phyloP scores from a whole-genome alignment of 1,139 yeast genomes.

The Yamadazyma jaroonii region DNA sequence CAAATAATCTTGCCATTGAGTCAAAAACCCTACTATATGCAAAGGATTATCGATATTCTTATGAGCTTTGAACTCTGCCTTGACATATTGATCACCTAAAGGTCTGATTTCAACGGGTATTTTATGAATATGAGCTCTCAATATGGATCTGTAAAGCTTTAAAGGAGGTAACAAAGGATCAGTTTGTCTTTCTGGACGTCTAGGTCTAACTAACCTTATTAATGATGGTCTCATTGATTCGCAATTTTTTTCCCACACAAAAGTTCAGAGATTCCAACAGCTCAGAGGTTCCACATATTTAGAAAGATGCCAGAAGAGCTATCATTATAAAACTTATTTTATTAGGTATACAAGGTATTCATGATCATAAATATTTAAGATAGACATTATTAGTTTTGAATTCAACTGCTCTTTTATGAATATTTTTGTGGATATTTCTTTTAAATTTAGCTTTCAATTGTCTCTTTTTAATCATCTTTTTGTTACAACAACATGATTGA shows the following conservation, averaged over 20 bases:
- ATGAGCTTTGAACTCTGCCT: constrained; percentile 88
- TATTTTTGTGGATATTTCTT: constrained; percentile 17
- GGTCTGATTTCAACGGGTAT: constrained; percentile 69
- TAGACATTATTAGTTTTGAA: constrained; percentile 13
- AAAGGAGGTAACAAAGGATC: constrained; percentile 80
- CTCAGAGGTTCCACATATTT: neutral
- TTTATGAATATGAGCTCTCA: constrained; percentile 68
- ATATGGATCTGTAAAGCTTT: constrained; percentile 66
- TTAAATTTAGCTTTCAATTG: constrained; percentile 17
- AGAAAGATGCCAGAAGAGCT: neutral
- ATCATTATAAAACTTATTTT: constrained; percentile 1
- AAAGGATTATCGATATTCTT: constrained; percentile 79
- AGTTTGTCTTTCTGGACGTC: constrained; percentile 54
- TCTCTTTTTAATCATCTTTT: constrained; percentile 16
- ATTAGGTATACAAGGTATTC: constrained; percentile 13
- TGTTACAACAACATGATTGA: constrained; percentile 12
- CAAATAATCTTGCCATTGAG: constrained; percentile 93
- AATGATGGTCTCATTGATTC: constrained; percentile 51
- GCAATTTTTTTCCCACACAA: constrained; percentile 2
- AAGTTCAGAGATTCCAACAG: too few species aligned
- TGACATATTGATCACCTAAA: constrained; percentile 88
- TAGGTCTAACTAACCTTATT: constrained; percentile 46
- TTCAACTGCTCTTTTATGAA: constrained; percentile 17
- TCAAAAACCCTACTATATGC: constrained; percentile 87
- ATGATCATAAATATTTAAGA: constrained; percentile 15